phyloP scores from a whole-genome alignment of 441 rosid species.

The Pelargonium citronellum region DNA sequence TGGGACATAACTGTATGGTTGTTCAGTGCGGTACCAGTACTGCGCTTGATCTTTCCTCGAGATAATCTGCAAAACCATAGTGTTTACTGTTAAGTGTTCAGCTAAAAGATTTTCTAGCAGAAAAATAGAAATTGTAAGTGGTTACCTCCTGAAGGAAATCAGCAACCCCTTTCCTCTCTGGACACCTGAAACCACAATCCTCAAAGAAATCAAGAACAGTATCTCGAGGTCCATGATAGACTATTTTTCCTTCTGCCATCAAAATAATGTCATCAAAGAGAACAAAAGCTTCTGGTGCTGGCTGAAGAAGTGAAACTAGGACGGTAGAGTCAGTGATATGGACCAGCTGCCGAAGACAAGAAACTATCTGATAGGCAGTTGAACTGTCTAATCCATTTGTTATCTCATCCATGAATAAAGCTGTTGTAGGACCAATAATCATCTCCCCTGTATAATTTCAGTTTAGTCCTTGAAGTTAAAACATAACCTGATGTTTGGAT shows the following conservation, averaged over 20 bases:
- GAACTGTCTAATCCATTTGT: conserved; percentile 67
- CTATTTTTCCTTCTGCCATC: conserved; percentile 52
- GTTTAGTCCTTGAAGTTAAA: conserved; percentile 8
- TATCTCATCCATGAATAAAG: conserved; percentile 65
- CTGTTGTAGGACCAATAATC: conserved; percentile 60
- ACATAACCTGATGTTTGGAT: conserved; percentile 1
- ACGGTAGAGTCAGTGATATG: conserved; percentile 52
- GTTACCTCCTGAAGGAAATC: conserved; percentile 61
- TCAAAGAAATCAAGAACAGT: conserved; percentile 41
- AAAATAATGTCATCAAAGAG: conserved; percentile 64
- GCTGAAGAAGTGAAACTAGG: conserved; percentile 58
- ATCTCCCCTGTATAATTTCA: conserved; percentile 42
- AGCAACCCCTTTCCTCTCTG: conserved; percentile 57
- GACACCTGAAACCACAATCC: conserved; percentile 58
- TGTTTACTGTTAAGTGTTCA: neutral
- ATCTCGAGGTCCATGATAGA: conserved; percentile 54
- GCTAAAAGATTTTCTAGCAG: neutral
- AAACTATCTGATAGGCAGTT: conserved; percentile 58
- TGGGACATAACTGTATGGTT: conserved; percentile 33
- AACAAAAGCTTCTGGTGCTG: conserved; percentile 54
- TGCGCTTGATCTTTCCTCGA: conserved; percentile 60
- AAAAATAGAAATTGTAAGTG: neutral
- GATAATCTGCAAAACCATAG: conserved; percentile 39
- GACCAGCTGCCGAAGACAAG: conserved; percentile 54
- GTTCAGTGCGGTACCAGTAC: conserved; percentile 40